A percentile compares a stretch with the other conserved stretches of the same genome.
These are phyloP conservation scores for Wallacemonas collosoma DNA, from an alignment of 208 protist species.

Conservation along the genomic window DNA sequence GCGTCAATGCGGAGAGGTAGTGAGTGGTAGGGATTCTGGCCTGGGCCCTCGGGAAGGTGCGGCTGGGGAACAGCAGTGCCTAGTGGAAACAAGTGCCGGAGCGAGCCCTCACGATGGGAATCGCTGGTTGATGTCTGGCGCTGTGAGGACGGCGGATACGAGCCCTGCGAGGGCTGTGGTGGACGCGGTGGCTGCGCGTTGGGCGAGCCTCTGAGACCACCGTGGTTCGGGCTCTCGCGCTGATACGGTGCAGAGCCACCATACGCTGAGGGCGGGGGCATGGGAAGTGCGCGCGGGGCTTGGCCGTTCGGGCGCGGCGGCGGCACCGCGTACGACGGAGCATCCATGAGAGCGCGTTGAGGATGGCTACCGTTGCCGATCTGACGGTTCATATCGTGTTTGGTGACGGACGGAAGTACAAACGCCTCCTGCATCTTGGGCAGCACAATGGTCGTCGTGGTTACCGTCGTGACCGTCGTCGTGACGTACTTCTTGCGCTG, in stretches of 20 bases:
- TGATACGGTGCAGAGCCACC: background rate
- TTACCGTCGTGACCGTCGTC: constrained; percentile 73
- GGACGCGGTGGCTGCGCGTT: background rate
- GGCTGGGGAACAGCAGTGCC: background rate
- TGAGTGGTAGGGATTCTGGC: constrained; percentile 17
- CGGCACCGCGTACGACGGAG: background rate
- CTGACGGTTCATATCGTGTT: constrained; percentile 20
- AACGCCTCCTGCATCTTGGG: constrained; percentile 52
- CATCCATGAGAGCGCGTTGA: background rate
- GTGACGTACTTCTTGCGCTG: constrained; percentile 68
- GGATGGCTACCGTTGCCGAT: background rate
- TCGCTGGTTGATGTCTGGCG: constrained; percentile 11
- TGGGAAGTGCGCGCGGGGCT: background rate
- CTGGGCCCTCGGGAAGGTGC: constrained; percentile 1
- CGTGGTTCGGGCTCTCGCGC: background rate
- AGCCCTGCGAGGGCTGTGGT: background rate
- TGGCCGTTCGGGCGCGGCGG: background rate
- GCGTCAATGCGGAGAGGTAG: constrained; percentile 10
- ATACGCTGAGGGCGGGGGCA: background rate
- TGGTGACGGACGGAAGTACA: constrained; percentile 24
- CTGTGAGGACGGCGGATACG: constrained; percentile 7
- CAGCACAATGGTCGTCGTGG: constrained; percentile 64
- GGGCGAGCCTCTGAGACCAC: background rate
- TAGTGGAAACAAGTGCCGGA: constrained; percentile 1
- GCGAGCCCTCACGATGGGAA: constrained; percentile 2